Evolutionary conservation across 768 basidiomycete genomes (phyloP), one percentile per base, ranked within the genome.

Genomic region (Boletales sp.): DNA sequence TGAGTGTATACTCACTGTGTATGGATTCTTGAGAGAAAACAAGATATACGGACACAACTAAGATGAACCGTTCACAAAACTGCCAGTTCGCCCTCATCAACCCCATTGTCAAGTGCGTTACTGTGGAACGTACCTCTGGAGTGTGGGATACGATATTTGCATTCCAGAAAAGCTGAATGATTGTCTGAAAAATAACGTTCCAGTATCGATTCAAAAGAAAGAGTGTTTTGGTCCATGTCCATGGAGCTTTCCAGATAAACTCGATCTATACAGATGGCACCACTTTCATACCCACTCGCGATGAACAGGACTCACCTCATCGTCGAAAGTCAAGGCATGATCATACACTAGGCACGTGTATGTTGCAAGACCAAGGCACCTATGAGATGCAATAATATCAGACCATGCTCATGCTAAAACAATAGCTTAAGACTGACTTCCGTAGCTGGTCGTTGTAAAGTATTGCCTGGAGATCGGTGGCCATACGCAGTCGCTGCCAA

Each of bases 201-300:
- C 43, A 57, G 33, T 60, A 60, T 25, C 59, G 57, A 38, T 51
- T 56, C 18, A 58, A 13, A 10, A 60, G 47, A 38, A 58, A 60
- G 4, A 48, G 3, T 0, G 38, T 21, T 48, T 53, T 60, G 10
- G 48, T 41, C 8, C 19, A 15, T 7, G 50, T 53, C 57, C 51
- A 56, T 5, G 54, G 57, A 4, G 54, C 46, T 10, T 44, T 13
- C 59, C 59, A 60, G 40, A 60, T 50, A 36, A 53, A 58, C 19
- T 49, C 25, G 42, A 50, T 38, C 58, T 58, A n/a, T 18, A 17
- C 6, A 25, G n/a, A 10, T 42, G 32, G 14, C 21, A 14, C 40
- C 30, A 39, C 5, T n/a, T 18, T 8, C 21, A 8, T 12, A 19
- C 7, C 4, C n/a, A 30, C n/a, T 6, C 33, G 43, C 4, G 15